These are phyloP conservation scores for Kockovaella imperatae DNA, from an alignment of 768 basidiomycete species.

Conservation along the genomic window DNA sequence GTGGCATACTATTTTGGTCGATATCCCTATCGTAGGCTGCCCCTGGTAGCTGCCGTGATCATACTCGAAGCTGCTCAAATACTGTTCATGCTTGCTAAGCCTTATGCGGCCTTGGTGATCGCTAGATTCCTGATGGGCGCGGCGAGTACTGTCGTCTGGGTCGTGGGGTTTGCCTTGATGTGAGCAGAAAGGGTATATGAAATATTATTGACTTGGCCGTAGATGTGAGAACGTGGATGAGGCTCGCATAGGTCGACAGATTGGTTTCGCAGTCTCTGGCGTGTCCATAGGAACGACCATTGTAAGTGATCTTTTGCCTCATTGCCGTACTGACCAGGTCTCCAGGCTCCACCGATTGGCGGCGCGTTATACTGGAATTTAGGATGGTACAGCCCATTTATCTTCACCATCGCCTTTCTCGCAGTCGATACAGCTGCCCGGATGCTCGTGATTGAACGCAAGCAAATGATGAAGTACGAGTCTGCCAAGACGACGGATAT, in stretches of 20 bases:
- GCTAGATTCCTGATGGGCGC: constrained; percentile 25
- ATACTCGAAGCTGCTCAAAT: constrained; percentile 21
- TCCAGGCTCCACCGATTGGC: constrained; percentile 29
- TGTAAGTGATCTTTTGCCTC: constrained; percentile 8
- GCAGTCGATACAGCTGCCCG: constrained; percentile 28
- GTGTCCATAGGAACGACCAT: constrained; percentile 28
- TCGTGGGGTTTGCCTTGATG: constrained; percentile 8
- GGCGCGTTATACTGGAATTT: constrained; percentile 30
- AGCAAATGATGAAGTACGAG: constrained; percentile 11
- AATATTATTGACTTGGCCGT: background rate
- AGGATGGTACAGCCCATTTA: constrained; percentile 39
- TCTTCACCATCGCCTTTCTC: constrained; percentile 33
- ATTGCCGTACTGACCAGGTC: background rate
- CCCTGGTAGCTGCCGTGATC: constrained; percentile 24
- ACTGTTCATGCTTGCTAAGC: constrained; percentile 28
- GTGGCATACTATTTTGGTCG: constrained; percentile 25
- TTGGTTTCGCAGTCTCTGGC: constrained; percentile 37
- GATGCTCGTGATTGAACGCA: constrained; percentile 32
- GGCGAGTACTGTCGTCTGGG: constrained; percentile 27
- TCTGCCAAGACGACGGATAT: background rate
- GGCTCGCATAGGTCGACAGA: constrained; percentile 30
- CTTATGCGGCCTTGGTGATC: constrained; percentile 34
- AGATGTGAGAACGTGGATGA: constrained; percentile 32
- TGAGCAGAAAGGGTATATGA: no score
- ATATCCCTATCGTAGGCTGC: constrained; percentile 22